These are phyloP conservation scores for Coemansia sp. DNA, from an alignment of 192 early-diverging fungal genomes.

Conservation along the genomic window DNA sequence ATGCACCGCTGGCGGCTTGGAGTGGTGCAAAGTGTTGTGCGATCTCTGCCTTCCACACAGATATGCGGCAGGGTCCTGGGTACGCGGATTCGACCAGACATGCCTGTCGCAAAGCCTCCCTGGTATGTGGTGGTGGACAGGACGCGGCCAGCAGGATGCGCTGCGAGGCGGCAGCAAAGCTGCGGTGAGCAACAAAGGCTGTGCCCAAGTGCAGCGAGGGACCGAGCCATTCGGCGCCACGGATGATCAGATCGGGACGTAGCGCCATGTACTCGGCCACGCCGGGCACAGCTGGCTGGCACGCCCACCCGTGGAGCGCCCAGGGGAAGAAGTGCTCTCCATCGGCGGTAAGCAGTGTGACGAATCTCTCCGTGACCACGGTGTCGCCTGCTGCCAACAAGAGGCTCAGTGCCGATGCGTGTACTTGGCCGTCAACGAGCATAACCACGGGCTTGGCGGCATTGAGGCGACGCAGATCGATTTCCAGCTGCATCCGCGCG, in stretches of 20 bases:
- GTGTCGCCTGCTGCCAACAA: conserved; percentile 21
- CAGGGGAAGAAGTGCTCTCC: conserved; percentile 5
- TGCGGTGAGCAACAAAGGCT: conserved; percentile 30
- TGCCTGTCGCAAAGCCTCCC: conserved; percentile 35
- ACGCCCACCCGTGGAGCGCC: conserved; percentile 35
- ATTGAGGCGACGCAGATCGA: conserved; percentile 28
- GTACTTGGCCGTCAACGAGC: conserved; percentile 31
- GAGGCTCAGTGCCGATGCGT: conserved; percentile 20
- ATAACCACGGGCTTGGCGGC: conserved; percentile 28
- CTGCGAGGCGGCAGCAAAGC: conserved; percentile 8
- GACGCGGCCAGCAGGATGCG: conserved; percentile 40
- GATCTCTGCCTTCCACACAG: conserved; percentile 34
- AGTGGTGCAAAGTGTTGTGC: conserved; percentile 26
- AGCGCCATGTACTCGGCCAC: conserved; percentile 31
- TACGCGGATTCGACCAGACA: conserved; percentile 33
- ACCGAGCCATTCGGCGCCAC: conserved; percentile 30
- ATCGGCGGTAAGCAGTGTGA: background rate
- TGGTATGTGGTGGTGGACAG: conserved; percentile 41
- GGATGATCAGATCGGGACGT: conserved; percentile 16
- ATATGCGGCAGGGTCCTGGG: conserved; percentile 32
- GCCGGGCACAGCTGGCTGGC: conserved; percentile 7
- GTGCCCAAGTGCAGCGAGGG: conserved; percentile 16
- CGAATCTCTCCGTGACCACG: conserved; percentile 26
- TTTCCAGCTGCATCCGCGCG: conserved; percentile 19
- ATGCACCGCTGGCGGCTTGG: background rate